These are phyloP conservation scores for Kazachstania taianensis DNA, from an alignment of 805 yeast genomes.

Conservation along the genomic window DNA sequence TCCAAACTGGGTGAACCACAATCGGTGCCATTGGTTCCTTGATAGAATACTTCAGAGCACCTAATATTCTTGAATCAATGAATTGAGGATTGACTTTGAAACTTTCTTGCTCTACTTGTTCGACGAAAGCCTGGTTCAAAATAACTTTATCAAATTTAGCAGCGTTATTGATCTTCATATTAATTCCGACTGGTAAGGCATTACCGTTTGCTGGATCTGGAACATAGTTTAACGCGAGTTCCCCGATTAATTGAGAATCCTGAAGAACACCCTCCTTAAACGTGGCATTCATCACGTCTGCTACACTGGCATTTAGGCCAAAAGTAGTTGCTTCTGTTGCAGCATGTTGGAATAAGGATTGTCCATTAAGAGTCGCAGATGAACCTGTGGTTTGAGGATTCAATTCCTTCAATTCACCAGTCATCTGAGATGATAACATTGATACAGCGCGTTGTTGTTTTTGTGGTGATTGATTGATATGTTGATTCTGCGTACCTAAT, in stretches of 20 bases:
- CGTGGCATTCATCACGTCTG: conserved; percentile 73
- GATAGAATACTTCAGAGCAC: conserved; percentile 69
- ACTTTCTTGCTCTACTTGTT: conserved; percentile 34
- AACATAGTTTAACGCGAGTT: conserved; percentile 69
- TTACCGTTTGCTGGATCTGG: conserved; percentile 19
- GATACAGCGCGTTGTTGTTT: conserved; percentile 13
- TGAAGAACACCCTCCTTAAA: conserved; percentile 56
- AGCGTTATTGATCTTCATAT: conserved; percentile 34
- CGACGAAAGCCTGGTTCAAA: conserved; percentile 45
- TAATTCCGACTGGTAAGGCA: conserved; percentile 35
- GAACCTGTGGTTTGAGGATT: conserved; percentile 40
- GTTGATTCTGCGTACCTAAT: conserved; percentile 30
- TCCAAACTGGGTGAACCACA: conserved; percentile 75
- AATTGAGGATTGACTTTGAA: conserved; percentile 41
- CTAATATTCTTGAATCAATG: conserved; percentile 56
- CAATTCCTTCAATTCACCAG: conserved; percentile 26
- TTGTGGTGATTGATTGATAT: conserved; percentile 4
- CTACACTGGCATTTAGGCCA: conserved; percentile 75
- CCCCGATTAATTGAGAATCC: conserved; percentile 66
- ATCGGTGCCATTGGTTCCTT: conserved; percentile 53
- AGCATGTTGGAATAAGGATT: conserved; percentile 39
- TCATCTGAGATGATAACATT: conserved; percentile 19
- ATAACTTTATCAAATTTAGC: conserved; percentile 37
- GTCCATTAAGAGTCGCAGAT: conserved; percentile 24
- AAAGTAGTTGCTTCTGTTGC: conserved; percentile 31